Percentiles rank a stretch among this genome's conserved stretches.
Evolutionary conservation across 202 grass and related monocot genomes (phyloP).

Genomic region (Digitaria exilis): DNA sequence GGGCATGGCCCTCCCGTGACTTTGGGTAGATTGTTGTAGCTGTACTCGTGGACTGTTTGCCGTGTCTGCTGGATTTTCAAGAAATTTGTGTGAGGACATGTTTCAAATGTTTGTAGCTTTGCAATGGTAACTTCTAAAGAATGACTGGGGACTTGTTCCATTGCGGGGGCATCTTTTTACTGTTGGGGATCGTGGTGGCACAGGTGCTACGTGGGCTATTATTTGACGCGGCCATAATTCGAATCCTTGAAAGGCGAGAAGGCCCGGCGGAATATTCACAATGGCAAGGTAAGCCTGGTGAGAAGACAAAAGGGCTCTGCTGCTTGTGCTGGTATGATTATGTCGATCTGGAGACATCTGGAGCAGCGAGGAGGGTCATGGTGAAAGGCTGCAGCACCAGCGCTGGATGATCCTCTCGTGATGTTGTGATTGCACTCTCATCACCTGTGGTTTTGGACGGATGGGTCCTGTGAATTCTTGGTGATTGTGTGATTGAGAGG

Average conservation of each 20-base stretch:
- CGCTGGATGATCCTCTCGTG: background rate
- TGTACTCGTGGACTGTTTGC: background rate
- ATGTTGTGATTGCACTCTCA: background rate
- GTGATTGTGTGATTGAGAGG: background rate
- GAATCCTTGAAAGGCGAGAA: constrained; percentile 36
- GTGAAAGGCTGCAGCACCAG: background rate
- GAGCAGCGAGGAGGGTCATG: background rate
- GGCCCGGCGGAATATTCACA: constrained; percentile 5
- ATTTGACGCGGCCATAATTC: constrained; percentile 28
- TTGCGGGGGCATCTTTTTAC: constrained; percentile 1
- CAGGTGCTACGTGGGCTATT: constrained; percentile 27
- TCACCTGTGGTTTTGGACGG: background rate
- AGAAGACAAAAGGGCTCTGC: too few relatives aligned
- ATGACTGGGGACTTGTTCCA: constrained; percentile 6
- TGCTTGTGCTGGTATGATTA: too few relatives aligned
- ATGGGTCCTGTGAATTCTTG: background rate
- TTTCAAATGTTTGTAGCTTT: constrained; percentile 30
- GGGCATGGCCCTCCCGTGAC: background rate
- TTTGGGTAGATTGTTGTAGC: constrained; percentile 30
- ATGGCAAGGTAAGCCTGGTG: too few relatives aligned
- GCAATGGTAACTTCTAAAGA: constrained; percentile 29
- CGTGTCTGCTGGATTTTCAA: background rate
- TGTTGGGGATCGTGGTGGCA: constrained; percentile 12
- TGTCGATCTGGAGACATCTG: too few relatives aligned
- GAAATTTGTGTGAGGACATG: constrained; percentile 11